phyloP scores from a whole-genome alignment of 2,329 filamentous ascomycete species.

The Trichoderma sp. region DNA sequence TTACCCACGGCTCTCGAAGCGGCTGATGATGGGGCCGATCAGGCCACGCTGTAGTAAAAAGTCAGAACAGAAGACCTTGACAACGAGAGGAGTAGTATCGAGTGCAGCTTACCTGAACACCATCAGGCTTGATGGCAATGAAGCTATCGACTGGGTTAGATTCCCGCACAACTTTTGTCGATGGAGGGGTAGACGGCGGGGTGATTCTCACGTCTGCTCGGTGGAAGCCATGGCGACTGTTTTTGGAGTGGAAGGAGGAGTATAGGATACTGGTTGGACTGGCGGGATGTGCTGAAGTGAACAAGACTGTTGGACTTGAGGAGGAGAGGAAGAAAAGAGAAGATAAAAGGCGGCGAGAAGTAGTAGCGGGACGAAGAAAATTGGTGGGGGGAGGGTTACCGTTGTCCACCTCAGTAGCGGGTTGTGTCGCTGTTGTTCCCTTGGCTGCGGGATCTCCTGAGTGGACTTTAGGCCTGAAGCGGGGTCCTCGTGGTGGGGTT shows the following conservation, averaged over 20 bases:
- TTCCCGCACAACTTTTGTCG: neutral
- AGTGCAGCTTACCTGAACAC: slow-evolving; percentile 76
- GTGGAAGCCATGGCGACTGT: slow-evolving; percentile 62
- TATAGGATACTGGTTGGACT: slow-evolving; percentile 28
- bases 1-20: slow-evolving; percentile 95
- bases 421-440: slow-evolving; percentile 21
- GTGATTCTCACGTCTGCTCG: slow-evolving; percentile 78
- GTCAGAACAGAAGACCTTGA: slow-evolving; percentile 24
- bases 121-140: slow-evolving; percentile 99
- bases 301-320: slow-evolving; percentile 25
- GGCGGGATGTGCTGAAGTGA: slow-evolving; percentile 31
- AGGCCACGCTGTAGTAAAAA: slow-evolving; percentile 74
- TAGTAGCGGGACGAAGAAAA: slow-evolving; percentile 40
- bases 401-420: slow-evolving; percentile 31
- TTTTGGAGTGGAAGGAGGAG: slow-evolving; percentile 25
- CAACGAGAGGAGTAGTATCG: neutral
- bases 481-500: slow-evolving; percentile 38
- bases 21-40: slow-evolving; percentile 93
- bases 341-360: slow-evolving; percentile 38
- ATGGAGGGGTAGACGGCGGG: slow-evolving; percentile 34
- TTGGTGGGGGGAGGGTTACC: slow-evolving; percentile 45
- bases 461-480: slow-evolving; percentile 30
- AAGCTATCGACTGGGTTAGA: slow-evolving; percentile 62
- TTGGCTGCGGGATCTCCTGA: slow-evolving; percentile 8
- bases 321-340: slow-evolving; percentile 34